Percentiles rank a stretch among this genome's conserved stretches.
phyloP scores from a whole-genome alignment of 2,329 filamentous ascomycete genomes.

The Monilinia polystroma region DNA sequence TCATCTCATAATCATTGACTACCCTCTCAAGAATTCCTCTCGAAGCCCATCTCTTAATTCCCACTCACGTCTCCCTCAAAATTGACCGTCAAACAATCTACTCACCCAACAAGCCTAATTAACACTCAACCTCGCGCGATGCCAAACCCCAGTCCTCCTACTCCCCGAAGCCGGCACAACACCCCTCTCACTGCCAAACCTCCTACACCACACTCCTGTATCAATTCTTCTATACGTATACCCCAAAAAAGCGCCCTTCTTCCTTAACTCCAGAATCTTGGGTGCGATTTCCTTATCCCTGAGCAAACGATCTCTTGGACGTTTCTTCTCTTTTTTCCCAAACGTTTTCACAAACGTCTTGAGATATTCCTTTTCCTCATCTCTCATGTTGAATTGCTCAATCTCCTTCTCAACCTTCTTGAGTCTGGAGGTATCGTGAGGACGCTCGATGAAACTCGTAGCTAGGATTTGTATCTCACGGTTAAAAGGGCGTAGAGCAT shows the following conservation, averaged over 20 bases:
- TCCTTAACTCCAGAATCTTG: constrained; percentile 75
- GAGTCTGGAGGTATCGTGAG: constrained; percentile 37
- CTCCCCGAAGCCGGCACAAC: constrained; percentile 21
- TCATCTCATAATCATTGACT: not conserved
- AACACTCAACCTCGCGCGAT: constrained; percentile 39
- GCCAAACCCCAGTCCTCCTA: constrained; percentile 34
- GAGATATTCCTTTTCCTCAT: constrained; percentile 41
- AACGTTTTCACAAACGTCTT: constrained; percentile 40
- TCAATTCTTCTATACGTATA: constrained; percentile 73
- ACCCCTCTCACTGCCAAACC: constrained; percentile 19
- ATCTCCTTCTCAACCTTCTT: constrained; percentile 40
- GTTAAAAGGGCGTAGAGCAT: constrained; percentile 39
- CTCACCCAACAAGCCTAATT: constrained; percentile 26
- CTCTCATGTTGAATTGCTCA: constrained; percentile 36
- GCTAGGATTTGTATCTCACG: constrained; percentile 40
- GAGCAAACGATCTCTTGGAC: constrained; percentile 81
- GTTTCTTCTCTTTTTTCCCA: constrained; percentile 63
- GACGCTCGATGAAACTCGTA: constrained; percentile 37
- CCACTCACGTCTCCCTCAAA: not conserved
- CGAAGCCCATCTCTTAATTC: not conserved
- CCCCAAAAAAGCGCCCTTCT: constrained; percentile 79
- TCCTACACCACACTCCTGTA: constrained; percentile 23
- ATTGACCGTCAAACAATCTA: not conserved
- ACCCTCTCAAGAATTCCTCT: not conserved
- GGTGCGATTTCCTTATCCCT: constrained; percentile 67